Evolutionary conservation across 2,329 filamentous ascomycete species (phyloP).

Genomic region (Ramularia endophylla): DNA sequence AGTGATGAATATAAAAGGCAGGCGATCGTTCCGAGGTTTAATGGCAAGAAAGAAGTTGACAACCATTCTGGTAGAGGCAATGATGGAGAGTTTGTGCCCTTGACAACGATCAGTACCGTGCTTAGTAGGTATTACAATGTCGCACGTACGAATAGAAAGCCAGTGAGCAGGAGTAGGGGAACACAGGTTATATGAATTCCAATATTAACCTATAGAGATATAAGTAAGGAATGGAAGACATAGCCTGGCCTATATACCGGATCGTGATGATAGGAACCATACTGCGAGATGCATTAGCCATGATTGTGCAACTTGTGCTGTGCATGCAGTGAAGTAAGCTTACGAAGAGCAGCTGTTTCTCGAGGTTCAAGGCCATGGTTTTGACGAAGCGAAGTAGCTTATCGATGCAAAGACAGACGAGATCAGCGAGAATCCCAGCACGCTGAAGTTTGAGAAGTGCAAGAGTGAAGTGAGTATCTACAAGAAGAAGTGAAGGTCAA

Average conservation of each 20-base stretch:
- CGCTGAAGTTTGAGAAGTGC: too few species aligned
- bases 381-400: neutral
- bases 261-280: constrained; percentile 79
- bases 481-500: neutral
- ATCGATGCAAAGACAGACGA: constrained; percentile 1
- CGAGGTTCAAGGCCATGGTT: constrained; percentile 60
- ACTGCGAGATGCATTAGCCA: constrained; percentile 47
- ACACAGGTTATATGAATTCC: constrained; percentile 76
- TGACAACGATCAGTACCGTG: neutral
- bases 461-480: constrained; percentile 1
- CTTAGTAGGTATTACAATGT: neutral
- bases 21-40: constrained; percentile 54
- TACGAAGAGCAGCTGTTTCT: constrained; percentile 79
- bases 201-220: constrained; percentile 58
- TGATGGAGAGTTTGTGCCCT: constrained; percentile 54
- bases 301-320: too few species aligned
- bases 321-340: too few species aligned
- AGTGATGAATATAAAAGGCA: constrained; percentile 64
- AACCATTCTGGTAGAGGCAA: constrained; percentile 50
- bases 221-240: too few species aligned
- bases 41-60: constrained; percentile 51
- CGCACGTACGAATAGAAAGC: constrained; percentile 62
- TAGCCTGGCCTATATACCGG: constrained; percentile 40
- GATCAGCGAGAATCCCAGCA: too few species aligned
- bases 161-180: constrained; percentile 66